Conservation (phyloP, 208 protist genomes). For the Crithidia sp. region DNA sequence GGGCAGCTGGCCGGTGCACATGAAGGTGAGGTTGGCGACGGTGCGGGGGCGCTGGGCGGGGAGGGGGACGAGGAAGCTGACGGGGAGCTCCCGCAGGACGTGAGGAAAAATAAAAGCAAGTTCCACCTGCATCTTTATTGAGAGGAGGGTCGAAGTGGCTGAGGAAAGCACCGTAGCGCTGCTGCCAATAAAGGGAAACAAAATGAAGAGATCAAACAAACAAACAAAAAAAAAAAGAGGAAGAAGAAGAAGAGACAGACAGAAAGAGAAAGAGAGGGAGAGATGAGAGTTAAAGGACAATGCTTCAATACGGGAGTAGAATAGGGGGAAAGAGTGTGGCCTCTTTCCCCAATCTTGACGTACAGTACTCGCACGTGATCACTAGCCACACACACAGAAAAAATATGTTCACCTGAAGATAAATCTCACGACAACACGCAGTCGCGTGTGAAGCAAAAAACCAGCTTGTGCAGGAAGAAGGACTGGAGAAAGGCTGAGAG, state of each 20-base stretch:
- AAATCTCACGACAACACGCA: too few species aligned
- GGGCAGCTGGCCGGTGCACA: constrained; percentile 66
- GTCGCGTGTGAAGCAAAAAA: too few species aligned
- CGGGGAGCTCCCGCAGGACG: constrained; percentile 35
- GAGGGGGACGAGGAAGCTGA: constrained; percentile 52
- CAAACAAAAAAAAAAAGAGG: background rate
- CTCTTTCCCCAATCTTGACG: too few species aligned
- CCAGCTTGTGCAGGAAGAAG: too few species aligned
- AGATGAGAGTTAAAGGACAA: too few species aligned
- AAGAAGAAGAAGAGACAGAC: background rate
- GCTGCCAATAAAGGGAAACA: background rate
- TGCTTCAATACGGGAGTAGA: too few species aligned
- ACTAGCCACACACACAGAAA: too few species aligned
- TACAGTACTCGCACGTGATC: too few species aligned
- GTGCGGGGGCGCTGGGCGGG: constrained; percentile 59
- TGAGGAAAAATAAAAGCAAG: constrained; percentile 76
- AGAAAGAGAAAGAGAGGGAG: background rate
- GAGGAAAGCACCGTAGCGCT: too few species aligned
- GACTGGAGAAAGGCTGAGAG: too few species aligned
- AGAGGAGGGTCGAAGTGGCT: background rate
- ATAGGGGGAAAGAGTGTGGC: too few species aligned
- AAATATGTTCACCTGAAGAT: too few species aligned
- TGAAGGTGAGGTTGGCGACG: constrained; percentile 71
- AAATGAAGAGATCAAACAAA: background rate
- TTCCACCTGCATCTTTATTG: constrained; percentile 46